These are phyloP conservation scores for Somion occarium DNA, from an alignment of 1,284 basidiomycete species.

Conservation along the genomic window DNA sequence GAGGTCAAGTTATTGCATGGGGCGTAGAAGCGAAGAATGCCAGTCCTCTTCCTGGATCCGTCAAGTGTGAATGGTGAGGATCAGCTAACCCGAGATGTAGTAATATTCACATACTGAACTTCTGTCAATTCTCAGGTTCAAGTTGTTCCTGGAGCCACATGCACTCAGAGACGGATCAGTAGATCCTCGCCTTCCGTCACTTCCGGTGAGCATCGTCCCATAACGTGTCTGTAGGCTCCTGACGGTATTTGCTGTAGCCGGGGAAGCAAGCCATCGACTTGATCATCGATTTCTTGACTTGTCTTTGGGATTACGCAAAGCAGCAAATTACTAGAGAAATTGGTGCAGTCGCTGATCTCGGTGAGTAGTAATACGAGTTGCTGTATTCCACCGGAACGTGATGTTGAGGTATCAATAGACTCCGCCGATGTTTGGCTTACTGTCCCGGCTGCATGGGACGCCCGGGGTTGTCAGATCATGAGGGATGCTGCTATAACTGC, in stretches of 20 bases:
- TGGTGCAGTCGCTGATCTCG: constrained; percentile 74
- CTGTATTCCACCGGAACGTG: too few relatives aligned
- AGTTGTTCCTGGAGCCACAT: constrained; percentile 75
- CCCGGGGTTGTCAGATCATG: constrained; percentile 76
- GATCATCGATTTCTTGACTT: constrained; percentile 74
- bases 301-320: constrained; percentile 80
- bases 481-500: constrained; percentile 74
- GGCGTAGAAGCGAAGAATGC: constrained; percentile 78
- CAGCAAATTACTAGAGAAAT: constrained; percentile 80
- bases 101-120: background rate
- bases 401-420: constrained; percentile 37
- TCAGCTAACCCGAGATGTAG: background rate
- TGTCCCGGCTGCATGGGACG: constrained; percentile 84
- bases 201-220: constrained; percentile 49
- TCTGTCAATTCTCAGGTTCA: constrained; percentile 54
- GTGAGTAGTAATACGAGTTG: constrained; percentile 35
- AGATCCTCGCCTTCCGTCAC: constrained; percentile 70
- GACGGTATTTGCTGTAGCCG: constrained; percentile 35
- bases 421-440: constrained; percentile 76
- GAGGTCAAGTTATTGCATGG: constrained; percentile 69
- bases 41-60: constrained; percentile 57
- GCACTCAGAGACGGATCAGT: constrained; percentile 66
- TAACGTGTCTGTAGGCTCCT: constrained; percentile 6
- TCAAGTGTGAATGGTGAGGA: constrained; percentile 63
- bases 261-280: constrained; percentile 72